Evolutionary conservation across 2,329 filamentous ascomycete genomes (phyloP), one percentile per base, ranked within the genome.

Genomic region (Paraconiothyrium brasiliense): DNA sequence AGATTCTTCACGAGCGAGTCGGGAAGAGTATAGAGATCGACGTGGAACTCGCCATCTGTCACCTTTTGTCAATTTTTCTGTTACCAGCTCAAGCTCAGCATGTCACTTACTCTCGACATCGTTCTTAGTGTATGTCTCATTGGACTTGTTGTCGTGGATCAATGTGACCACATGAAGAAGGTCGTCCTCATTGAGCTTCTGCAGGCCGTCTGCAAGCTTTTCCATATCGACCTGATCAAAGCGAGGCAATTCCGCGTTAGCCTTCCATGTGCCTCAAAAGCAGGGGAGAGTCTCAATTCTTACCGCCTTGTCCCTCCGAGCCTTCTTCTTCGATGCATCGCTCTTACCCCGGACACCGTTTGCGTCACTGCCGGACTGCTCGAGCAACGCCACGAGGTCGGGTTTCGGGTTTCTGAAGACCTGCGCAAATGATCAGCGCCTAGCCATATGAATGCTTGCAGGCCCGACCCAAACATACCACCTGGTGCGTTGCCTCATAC

Each of bases 21-120:
- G 0, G 95, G 94, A 67, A 99, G 88, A n/a, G 95, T 98, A 82
- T 97, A 98, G 61, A 99, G 86, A 76, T 99, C 95, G 70, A 99
- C 94, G 63, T 97, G 95, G 83, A 99, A 99, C 82, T 99, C 95
- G 74, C 95, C 95, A 75, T 94, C 93, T 92, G 47, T 46, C 16
- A 73, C 54, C 51, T n/a, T 9, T 54, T 79, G 71, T 75, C 61
- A 77, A 69, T 51, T 59, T 27, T 13, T 34, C 20, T 10, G 4
- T 47, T 30, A 4, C 30, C 47, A 13, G 13, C n/a, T 11, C 2
- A 16, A 13, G 34, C 8, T 32, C 4, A 4, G 24, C n/a, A 57
- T 46, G 35, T 11, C 43, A 86, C 90, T 82, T 83, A 97, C 93
- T 91, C 74, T 99, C 95, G 60, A 97, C 88, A 79, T 99, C 96